Evolutionary conservation across 2,329 filamentous ascomycete genomes (phyloP), one percentile per base, ranked within the genome.

Genomic region (Metarhizium sp.): DNA sequence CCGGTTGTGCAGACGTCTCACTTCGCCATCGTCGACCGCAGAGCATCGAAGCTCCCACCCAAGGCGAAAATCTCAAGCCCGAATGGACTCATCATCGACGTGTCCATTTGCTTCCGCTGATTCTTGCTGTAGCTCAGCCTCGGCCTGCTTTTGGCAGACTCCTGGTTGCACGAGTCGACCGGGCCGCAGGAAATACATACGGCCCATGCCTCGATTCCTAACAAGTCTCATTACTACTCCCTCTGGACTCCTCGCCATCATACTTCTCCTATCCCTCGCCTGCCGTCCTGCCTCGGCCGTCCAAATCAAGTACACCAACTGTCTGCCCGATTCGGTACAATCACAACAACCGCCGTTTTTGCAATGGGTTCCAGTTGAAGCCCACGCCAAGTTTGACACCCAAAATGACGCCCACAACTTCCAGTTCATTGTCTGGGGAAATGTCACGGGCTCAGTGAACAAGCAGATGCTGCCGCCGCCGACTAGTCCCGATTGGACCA

Each of bases 361-460:
- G 36, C 91, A 96, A 74, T 96, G 92, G 75, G 77, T 84, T 13
- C 92, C 94, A 2, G 70, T 86, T 40, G 84, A 81, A 62, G 81
- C 94, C 56, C 84, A 88, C 63, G 92, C 89, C 55, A 73, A 74
- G 20, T 95, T 95, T 74, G 80, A 90, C 63, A 77, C 80, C 32
- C 69, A 74, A 14, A 73, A 80, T 59, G 68, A 80, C 4, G 78
- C 74, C 52, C 83, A 92, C 66, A 81, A 78, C 45, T 77, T 99
- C 51, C 84, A 81, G 59, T 75, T 96, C 55, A 94, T 85, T 1
- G 80, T 96, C 50, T 97, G 90, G 75, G 92, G 92, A 52, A 96
- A 97, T 70, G 90, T 97, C 34, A 88, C 86, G 8, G 94, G 94
- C 50, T 82, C 86, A 52, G 77, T 80, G 48, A 76, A 77, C 2